Evolutionary conservation across 2,329 filamentous ascomycete species (phyloP).

Genomic region (Trichophyton simii): DNA sequence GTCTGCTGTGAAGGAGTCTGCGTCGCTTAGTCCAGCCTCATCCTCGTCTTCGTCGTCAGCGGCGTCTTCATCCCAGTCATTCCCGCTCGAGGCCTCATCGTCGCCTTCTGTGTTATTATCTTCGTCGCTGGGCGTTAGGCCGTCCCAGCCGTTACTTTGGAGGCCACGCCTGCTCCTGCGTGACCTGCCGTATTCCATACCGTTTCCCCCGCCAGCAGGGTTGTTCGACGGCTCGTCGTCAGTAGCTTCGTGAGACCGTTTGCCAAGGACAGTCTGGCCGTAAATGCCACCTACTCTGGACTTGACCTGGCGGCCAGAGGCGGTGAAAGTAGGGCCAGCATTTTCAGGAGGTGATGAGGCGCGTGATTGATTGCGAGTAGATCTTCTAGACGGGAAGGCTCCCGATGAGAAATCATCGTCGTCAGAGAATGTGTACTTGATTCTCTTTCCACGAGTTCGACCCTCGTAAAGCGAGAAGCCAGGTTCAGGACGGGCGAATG

Average conservation of each 20-base stretch:
- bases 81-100: conserved; percentile 47
- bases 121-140: conserved; percentile 15
- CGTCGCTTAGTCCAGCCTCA: conserved; percentile 33
- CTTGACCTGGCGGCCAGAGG: conserved; percentile 72
- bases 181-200: conserved; percentile 29
- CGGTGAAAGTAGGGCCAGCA: conserved; percentile 54
- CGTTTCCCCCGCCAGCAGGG: conserved; percentile 36
- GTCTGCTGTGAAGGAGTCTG: conserved; percentile 20
- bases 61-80: conserved; percentile 62
- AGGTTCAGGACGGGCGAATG: conserved; percentile 74
- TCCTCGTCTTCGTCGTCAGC: conserved; percentile 40
- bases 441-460: conserved; percentile 85
- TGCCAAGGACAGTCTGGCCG: conserved; percentile 44
- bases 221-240: conserved; percentile 29
- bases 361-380: conserved; percentile 53
- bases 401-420: conserved; percentile 59
- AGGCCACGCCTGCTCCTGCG: conserved; percentile 21
- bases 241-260: conserved; percentile 36
- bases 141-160: background rate
- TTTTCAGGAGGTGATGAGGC: conserved; percentile 60
- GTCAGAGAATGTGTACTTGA: conserved; percentile 92
- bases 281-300: conserved; percentile 42
- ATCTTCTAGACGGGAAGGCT: conserved; percentile 51
- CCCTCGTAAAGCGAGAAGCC: conserved; percentile 93
- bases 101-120: conserved; percentile 49